Conservation (phyloP, 2,329 filamentous ascomycete species). For the Torrubiella hemipterigena region DNA sequence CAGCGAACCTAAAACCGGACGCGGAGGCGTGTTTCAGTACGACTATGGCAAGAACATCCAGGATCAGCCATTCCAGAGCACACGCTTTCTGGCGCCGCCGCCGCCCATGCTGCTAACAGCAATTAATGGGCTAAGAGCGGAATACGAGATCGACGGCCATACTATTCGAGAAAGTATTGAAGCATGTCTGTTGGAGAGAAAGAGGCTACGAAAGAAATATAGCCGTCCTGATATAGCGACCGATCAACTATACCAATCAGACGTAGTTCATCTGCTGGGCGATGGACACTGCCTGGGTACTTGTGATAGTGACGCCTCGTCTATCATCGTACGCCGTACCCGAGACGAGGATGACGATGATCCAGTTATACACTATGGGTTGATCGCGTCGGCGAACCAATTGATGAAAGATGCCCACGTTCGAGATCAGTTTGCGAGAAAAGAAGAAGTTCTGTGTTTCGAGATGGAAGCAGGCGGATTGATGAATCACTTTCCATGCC, state of each 20-base stretch:
- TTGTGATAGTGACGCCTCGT: neutral
- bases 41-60: constrained; percentile 8
- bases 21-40: constrained; percentile 8
- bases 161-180: neutral
- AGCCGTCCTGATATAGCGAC: neutral
- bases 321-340: neutral
- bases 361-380: constrained; percentile 10
- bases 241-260: neutral
- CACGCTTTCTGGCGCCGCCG: constrained; percentile 5
- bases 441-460: constrained; percentile 9
- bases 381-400: constrained; percentile 16
- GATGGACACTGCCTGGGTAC: neutral
- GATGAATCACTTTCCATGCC: constrained; percentile 13
- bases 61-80: constrained; percentile 3
- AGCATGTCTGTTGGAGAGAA: constrained; percentile 3
- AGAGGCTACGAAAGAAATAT: constrained; percentile 1
- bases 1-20: constrained; percentile 1
- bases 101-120: constrained; percentile 5
- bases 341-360: neutral
- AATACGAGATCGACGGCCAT: constrained; percentile 2
- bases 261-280: neutral
- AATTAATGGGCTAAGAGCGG: neutral
- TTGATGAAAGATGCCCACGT: constrained; percentile 19
- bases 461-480: constrained; percentile 17
- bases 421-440: constrained; percentile 15